Base-by-base conservation (phyloP, 2,329 filamentous ascomycete genomes). In the Penicillium sp. region DNA sequence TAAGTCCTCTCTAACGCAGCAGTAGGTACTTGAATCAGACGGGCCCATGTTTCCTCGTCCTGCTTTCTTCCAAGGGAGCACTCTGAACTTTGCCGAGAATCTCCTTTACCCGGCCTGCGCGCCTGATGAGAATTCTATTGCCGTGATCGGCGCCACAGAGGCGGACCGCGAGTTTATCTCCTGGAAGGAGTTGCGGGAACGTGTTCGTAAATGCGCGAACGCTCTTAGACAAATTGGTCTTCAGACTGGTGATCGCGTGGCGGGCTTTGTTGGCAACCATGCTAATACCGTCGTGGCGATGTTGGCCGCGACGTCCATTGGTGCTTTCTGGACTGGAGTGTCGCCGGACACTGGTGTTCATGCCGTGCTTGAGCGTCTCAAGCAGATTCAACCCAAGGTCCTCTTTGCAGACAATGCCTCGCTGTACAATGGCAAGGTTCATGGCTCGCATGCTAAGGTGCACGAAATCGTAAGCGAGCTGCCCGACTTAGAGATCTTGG, bases 51-150 rank as follows among this genome's bases (percentile, higher is more conserved):
- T 91, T 65, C 93, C 93, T 23, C 85, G 90, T 23, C 92, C 93
- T 7, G 78, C 85, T 54, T 97, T 96, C 78, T 97, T 96, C 70
- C 72, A 84, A 51, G 87, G 86, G 9, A 83, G 89, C 13, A 85
- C 79, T 52, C 79, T 97, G 59, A 99, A 97, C 72, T 97, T 96
- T 69, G 92, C 93, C 24, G 90, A 97, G 75, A 99, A 99, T 70
- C 79, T 97, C 49, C 84, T 99, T 3, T 96, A 87, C 70, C 93
- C 93, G 3, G 71, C 77, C 2, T 79, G 78, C 45, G 76, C 81
- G 34, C 74, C 73, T 21, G 64, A 87, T 57, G 81, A 86, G 46
- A 72, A 84, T 42, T 78, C 81, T 4, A 73, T 83, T 6, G 92
- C 92, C 16, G 80, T 95, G 42, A 88, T 96, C 63, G 89, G 88